Evolutionary conservation across 2,329 filamentous ascomycete species (phyloP), one percentile per base, ranked within the genome.

Genomic region (Aspergillus amoenus): DNA sequence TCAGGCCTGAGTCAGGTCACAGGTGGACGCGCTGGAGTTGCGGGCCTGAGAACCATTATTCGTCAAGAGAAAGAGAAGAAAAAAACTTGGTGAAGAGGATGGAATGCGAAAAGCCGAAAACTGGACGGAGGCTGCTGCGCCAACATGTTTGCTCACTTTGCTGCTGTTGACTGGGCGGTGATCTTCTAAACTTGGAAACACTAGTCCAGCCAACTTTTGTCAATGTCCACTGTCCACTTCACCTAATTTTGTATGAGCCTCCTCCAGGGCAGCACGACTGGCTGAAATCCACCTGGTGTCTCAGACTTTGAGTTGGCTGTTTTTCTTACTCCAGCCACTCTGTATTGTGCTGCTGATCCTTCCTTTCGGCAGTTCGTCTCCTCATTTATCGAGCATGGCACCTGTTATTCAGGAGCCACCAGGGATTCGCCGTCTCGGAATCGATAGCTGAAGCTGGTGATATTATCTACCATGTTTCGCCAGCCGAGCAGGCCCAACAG

Each of bases 111-210:
- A 51, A 52, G 41, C 42, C 56, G 56, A 57, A 59, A 51, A 52
- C 47, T 45, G 52, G 55, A 53, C 55, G 44, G 44, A 45, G 48
- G 39, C 41, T 37, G 56, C 58, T 54, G 56, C 58, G 60, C 52
- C 58, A 58, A 51, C 59, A 56, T 61, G 62, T 64, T 64, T 64
- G 62, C 47, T 61, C 57, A 37, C 58, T 64, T 62, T 64, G 62
- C 48, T 58, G 44, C 15, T 37, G 52, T 18, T 17, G 30, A 45
- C 40, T 43, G 48, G 55, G 45, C 52, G 57, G 54, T 52, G 53
- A 49, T 39, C 51, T 62, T 58, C 61, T 64, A 64, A 64, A 56
- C 61, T 64, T 64, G 60, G 61, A 59, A 64, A 59, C 61, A 43
- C 61, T 58, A 61, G 55, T 21, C 27, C 27, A 30, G 27, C 27